These are phyloP conservation scores for Brettanomyces bruxellensis DNA, from an alignment of 805 yeast genomes.

Conservation along the genomic window DNA sequence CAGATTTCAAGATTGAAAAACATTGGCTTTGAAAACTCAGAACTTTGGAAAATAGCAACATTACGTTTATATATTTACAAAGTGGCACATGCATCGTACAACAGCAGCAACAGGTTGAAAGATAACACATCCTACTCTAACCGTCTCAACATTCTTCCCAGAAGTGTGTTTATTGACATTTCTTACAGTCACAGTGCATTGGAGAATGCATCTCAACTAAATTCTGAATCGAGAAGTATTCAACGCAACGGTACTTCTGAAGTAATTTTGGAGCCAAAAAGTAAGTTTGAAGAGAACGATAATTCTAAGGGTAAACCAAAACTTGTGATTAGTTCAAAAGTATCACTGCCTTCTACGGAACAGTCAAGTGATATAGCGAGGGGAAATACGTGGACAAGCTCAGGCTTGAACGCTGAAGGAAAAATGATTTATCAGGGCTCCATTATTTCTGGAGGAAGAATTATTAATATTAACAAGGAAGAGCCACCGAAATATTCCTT, in stretches of 20 bases:
- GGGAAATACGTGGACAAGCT: constrained; percentile 11
- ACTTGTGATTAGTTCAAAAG: background rate
- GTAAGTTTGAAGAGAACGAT: background rate
- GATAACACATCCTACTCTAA: background rate
- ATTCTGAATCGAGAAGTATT: background rate
- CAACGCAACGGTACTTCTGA: background rate
- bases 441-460: constrained; percentile 13
- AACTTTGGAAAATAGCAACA: constrained; percentile 75
- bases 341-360: constrained; percentile 5
- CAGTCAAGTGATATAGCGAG: constrained; percentile 14
- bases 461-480: constrained; percentile 18
- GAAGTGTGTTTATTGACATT: constrained; percentile 43
- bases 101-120: constrained; percentile 13
- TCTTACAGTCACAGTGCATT: constrained; percentile 9
- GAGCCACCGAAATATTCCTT: constrained; percentile 16
- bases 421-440: constrained; percentile 2
- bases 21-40: constrained; percentile 65
- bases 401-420: too few species aligned
- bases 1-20: constrained; percentile 68
- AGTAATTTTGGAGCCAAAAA: background rate
- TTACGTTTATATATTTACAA: constrained; percentile 60
- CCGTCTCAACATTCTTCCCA: constrained; percentile 31
- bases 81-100: constrained; percentile 32
- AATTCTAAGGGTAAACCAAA: background rate
- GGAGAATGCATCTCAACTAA: too few species aligned